These are phyloP conservation scores for Hypocreales sp. DNA, from an alignment of 2,329 filamentous ascomycete species.

Conservation along the genomic window DNA sequence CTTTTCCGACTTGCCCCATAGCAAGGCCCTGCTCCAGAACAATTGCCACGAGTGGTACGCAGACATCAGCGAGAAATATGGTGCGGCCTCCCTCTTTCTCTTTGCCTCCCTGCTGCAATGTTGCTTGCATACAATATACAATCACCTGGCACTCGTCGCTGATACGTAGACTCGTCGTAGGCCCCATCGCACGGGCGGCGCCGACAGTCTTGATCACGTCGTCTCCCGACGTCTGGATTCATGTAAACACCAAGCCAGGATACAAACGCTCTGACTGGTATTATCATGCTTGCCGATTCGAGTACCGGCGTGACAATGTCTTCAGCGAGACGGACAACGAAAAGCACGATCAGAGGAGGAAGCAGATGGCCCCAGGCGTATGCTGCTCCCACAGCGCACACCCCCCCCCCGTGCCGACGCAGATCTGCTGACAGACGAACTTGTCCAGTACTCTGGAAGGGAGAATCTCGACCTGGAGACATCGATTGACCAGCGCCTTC, in stretches of 20 bases:
- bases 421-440: too few relatives aligned
- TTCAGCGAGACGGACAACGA: constrained; percentile 34
- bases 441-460: constrained; percentile 33
- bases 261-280: constrained; percentile 28
- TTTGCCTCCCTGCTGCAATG: too few relatives aligned
- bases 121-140: too few relatives aligned
- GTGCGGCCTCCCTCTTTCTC: constrained; percentile 2
- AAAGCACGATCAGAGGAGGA: constrained; percentile 26
- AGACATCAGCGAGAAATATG: constrained; percentile 11
- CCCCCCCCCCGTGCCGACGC: too few relatives aligned
- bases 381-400: too few relatives aligned
- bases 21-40: constrained; percentile 7
- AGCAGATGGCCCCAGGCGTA: constrained; percentile 36
- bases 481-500: constrained; percentile 30
- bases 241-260: constrained; percentile 23
- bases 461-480: constrained; percentile 35
- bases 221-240: constrained; percentile 29
- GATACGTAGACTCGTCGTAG: too few relatives aligned
- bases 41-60: constrained; percentile 11
- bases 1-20: constrained; percentile 11
- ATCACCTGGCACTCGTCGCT: not conserved
- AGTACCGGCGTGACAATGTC: constrained; percentile 34
- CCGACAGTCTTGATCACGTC: constrained; percentile 32
- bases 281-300: constrained; percentile 27
- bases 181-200: constrained; percentile 16